These are phyloP conservation scores for Xylariomycetidae sp. DNA, from an alignment of 2,329 filamentous ascomycete species.

Conservation along the genomic window DNA sequence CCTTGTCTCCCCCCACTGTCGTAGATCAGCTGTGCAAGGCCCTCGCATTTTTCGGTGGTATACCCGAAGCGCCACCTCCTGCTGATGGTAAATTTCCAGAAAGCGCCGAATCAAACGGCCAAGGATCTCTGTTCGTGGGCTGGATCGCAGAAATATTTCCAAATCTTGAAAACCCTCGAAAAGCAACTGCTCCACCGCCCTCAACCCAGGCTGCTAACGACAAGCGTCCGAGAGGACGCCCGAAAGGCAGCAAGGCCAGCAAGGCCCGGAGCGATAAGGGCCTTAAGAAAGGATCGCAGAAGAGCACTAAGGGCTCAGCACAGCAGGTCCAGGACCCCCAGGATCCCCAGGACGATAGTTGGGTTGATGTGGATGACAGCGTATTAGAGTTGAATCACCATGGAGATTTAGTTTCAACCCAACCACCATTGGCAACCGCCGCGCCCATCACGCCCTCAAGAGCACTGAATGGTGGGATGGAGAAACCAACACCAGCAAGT, in stretches of 20 bases:
- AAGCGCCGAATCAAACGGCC: slow-evolving; percentile 52
- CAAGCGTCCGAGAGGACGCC: slow-evolving; percentile 48
- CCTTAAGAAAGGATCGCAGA: slow-evolving; percentile 39
- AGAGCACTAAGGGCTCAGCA: slow-evolving; percentile 20
- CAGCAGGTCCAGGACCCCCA: slow-evolving; percentile 10
- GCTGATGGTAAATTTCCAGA: slow-evolving; percentile 48
- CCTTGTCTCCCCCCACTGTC: slow-evolving; percentile 49
- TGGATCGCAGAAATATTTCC: slow-evolving; percentile 64
- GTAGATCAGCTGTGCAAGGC: slow-evolving; percentile 61
- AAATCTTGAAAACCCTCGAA: slow-evolving; percentile 28
- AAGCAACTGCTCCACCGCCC: slow-evolving; percentile 18
- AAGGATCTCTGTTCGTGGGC: slow-evolving; percentile 53
- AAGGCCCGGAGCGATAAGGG: slow-evolving; percentile 46
- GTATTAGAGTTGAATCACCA: slow-evolving; percentile 25
- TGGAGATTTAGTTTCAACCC: slow-evolving; percentile 21
- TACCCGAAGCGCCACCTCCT: slow-evolving; percentile 49
- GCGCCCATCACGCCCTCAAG: slow-evolving; percentile 19
- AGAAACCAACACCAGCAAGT: slow-evolving; percentile 17
- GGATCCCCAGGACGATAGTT: slow-evolving; percentile 34
- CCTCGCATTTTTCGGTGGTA: slow-evolving; percentile 59
- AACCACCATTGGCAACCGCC: slow-evolving; percentile 13
- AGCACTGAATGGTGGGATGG: slow-evolving; percentile 10
- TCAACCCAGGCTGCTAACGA: slow-evolving; percentile 12
- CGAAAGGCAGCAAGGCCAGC: slow-evolving; percentile 51
- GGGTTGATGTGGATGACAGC: slow-evolving; percentile 41